Conservation (phyloP, 192 early-diverging fungal genomes). For the Chytriomyces confervae region DNA sequence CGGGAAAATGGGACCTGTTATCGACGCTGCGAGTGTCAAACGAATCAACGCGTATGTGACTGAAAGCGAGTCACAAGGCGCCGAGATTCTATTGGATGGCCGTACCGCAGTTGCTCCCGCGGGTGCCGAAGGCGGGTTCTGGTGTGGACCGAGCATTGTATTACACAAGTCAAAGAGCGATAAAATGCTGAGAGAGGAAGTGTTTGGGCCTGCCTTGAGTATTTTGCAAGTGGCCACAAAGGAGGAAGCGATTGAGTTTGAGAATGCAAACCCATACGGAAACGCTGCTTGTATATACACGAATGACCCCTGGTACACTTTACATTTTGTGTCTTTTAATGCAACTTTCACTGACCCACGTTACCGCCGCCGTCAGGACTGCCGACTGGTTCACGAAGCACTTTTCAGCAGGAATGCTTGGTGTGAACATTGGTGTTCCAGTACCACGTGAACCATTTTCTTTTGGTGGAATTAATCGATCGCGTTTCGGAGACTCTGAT, state of each 20-base stretch:
- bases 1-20: conserved; percentile 69
- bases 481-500: conserved; percentile 71
- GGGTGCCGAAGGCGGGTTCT: conserved; percentile 60
- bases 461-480: conserved; percentile 77
- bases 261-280: conserved; percentile 69
- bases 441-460: conserved; percentile 78
- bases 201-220: conserved; percentile 82
- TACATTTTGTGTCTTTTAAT: background rate
- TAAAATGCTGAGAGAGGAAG: conserved; percentile 74
- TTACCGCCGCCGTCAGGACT: conserved; percentile 52
- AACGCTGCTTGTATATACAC: conserved; percentile 44
- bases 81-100: conserved; percentile 75
- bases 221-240: conserved; percentile 59
- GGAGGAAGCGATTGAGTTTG: conserved; percentile 74
- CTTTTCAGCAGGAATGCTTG: conserved; percentile 81
- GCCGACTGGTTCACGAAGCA: conserved; percentile 73
- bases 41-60: conserved; percentile 71
- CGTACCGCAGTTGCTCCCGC: conserved; percentile 41
- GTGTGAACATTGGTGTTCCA: conserved; percentile 78
- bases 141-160: conserved; percentile 77
- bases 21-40: conserved; percentile 65
- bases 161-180: conserved; percentile 63
- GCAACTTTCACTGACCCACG: conserved; percentile 34
- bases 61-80: conserved; percentile 58
- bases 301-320: conserved; percentile 10